Conservation (phyloP, 768 basidiomycete species). For the Neoboletus magnificus region DNA sequence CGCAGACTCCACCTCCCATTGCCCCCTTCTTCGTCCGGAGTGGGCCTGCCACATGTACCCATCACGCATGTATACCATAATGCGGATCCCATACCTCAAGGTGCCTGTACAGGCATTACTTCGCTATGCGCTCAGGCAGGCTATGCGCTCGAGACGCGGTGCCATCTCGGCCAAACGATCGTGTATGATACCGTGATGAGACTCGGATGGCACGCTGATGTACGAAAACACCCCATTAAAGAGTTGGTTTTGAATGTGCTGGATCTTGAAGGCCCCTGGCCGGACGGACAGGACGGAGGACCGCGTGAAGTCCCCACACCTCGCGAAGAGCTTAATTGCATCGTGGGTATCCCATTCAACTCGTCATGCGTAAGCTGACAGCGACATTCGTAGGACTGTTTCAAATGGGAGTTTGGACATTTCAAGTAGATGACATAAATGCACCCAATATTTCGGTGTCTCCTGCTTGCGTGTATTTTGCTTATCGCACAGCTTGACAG, state of each 20-base stretch:
- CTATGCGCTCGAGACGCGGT: slow-evolving; percentile 60
- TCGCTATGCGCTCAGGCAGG: slow-evolving; percentile 60
- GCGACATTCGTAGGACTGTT: slow-evolving; percentile 57
- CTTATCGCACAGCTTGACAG: slow-evolving; percentile 2
- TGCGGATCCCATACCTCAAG: slow-evolving; percentile 69
- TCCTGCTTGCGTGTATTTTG: not conserved
- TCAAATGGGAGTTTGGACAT: slow-evolving; percentile 69
- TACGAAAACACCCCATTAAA: slow-evolving; percentile 54
- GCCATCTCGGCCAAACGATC: slow-evolving; percentile 61
- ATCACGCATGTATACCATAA: slow-evolving; percentile 59
- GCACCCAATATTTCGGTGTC: not conserved
- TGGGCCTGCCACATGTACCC: slow-evolving; percentile 23
- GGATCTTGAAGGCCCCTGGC: slow-evolving; percentile 44
- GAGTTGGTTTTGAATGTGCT: slow-evolving; percentile 53
- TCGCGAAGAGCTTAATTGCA: slow-evolving; percentile 61
- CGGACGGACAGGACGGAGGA: slow-evolving; percentile 34
- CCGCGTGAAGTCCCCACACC: slow-evolving; percentile 52
- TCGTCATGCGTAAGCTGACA: not conserved
- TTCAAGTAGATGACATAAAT: slow-evolving; percentile 30
- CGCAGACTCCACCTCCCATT: slow-evolving; percentile 60
- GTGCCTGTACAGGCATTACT: slow-evolving; percentile 47
- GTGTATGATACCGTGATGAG: slow-evolving; percentile 66
- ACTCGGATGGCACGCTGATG: slow-evolving; percentile 57
- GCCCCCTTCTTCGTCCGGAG: slow-evolving; percentile 31
- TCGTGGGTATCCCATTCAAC: slow-evolving; percentile 37